These are phyloP conservation scores for Aristolochia contorta DNA, from an alignment of 164 flowering plant species.

Conservation along the genomic window DNA sequence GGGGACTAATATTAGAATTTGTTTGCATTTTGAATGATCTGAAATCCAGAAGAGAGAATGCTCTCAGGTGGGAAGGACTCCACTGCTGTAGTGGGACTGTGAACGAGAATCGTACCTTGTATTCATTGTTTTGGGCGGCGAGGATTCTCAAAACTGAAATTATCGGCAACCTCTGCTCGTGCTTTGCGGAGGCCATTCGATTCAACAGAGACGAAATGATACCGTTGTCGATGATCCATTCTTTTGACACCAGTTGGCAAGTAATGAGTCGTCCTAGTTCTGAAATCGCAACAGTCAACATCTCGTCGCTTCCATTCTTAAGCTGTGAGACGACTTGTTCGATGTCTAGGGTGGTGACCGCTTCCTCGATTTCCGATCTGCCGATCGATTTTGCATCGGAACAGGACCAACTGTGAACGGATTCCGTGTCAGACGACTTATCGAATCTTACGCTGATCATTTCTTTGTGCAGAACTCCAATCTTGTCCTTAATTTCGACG, in stretches of 20 bases:
- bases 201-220: constrained; percentile 38
- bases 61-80: no score
- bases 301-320: constrained; percentile 43
- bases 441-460: constrained; percentile 32
- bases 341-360: constrained; percentile 4
- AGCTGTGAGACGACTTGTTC: constrained; percentile 46
- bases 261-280: constrained; percentile 24
- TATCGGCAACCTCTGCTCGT: constrained; percentile 26
- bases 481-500: constrained; percentile 27
- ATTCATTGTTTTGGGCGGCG: constrained; percentile 19
- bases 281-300: constrained; percentile 30
- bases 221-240: constrained; percentile 42
- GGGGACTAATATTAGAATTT: no score
- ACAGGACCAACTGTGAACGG: constrained; percentile 8
- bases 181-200: constrained; percentile 41
- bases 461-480: constrained; percentile 27
- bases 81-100: no score
- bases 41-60: no score
- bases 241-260: constrained; percentile 17
- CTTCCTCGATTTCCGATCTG: constrained; percentile 12
- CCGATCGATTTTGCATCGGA: background rate
- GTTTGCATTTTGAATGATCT: no score
- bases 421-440: constrained; percentile 4
- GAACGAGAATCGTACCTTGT: constrained; percentile 39
- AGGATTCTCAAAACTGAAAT: constrained; percentile 38